These are phyloP conservation scores for Flammula alnicola DNA, from an alignment of 1,284 basidiomycete species.

Conservation along the genomic window DNA sequence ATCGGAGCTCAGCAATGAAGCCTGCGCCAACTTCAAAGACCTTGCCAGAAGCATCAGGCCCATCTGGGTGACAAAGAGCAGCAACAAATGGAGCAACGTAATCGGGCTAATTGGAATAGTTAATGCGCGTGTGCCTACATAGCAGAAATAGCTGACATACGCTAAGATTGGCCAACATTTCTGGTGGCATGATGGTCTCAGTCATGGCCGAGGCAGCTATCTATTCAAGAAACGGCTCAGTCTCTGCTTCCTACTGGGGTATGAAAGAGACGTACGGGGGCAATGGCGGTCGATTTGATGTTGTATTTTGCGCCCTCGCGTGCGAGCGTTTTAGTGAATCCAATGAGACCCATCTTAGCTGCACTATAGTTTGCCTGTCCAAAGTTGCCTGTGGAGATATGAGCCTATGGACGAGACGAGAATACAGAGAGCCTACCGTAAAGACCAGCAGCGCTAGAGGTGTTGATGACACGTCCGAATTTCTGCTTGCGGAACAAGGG, in stretches of 20 bases:
- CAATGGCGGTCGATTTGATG: conserved; percentile 88
- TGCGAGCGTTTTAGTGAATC: conserved; percentile 92
- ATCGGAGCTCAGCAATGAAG: conserved; percentile 90
- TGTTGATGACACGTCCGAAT: conserved; percentile 92
- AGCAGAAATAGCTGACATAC: conserved; percentile 39
- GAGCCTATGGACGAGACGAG: conserved; percentile 1
- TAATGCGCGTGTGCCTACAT: not conserved
- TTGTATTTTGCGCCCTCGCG: conserved; percentile 92
- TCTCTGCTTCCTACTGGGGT: not conserved
- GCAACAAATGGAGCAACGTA: conserved; percentile 93
- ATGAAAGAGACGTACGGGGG: conserved; percentile 71
- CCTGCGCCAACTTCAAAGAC: conserved; percentile 96
- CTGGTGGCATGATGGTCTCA: conserved; percentile 95
- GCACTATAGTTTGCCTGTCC: conserved; percentile 95
- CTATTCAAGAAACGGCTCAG: conserved; percentile 42
- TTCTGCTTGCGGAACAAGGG: conserved; percentile 95
- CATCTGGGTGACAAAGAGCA: conserved; percentile 77
- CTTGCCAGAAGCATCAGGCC: conserved; percentile 84
- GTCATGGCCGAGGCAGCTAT: conserved; percentile 95
- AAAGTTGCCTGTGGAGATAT: conserved; percentile 75
- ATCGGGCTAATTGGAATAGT: conserved; percentile 65
- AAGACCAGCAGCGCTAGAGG: conserved; percentile 86
- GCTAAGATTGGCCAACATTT: conserved; percentile 91
- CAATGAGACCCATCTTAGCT: conserved; percentile 89
- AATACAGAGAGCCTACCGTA: conserved; percentile 57